Conservation (phyloP, 2,329 filamentous ascomycete genomes). For the Microdochium paspali region DNA sequence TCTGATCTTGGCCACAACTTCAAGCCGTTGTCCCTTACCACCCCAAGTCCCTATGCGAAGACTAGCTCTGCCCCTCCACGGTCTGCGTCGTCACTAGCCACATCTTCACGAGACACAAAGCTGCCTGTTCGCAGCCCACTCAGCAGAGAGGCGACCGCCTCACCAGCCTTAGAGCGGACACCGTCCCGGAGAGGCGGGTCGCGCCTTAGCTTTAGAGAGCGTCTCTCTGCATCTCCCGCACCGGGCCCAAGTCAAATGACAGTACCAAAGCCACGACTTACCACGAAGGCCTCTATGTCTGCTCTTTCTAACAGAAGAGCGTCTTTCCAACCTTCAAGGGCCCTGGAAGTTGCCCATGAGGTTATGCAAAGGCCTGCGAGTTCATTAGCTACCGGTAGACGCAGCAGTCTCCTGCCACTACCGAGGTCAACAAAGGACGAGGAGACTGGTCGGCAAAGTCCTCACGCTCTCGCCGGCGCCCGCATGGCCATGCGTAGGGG, state of each 20-base stretch:
- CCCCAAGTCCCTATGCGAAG: slow-evolving; percentile 47
- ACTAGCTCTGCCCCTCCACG: slow-evolving; percentile 28
- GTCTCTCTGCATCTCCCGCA: slow-evolving; percentile 34
- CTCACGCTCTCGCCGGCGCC: slow-evolving; percentile 35
- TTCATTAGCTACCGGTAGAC: slow-evolving; percentile 41
- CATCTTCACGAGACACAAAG: slow-evolving; percentile 31
- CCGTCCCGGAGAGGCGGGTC: slow-evolving; percentile 33
- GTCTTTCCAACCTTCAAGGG: slow-evolving; percentile 41
- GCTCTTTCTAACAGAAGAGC: slow-evolving; percentile 35
- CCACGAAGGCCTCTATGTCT: slow-evolving; percentile 32
- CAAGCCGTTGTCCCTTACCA: slow-evolving; percentile 51
- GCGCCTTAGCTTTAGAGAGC: slow-evolving; percentile 44
- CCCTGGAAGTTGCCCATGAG: slow-evolving; percentile 16
- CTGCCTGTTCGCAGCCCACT: slow-evolving; percentile 42
- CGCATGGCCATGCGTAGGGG: slow-evolving; percentile 32
- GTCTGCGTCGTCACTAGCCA: slow-evolving; percentile 31
- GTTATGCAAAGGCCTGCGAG: slow-evolving; percentile 39
- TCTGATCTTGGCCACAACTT: slow-evolving; percentile 61
- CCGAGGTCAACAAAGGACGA: slow-evolving; percentile 23
- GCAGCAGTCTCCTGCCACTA: slow-evolving; percentile 45
- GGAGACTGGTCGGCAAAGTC: slow-evolving; percentile 35
- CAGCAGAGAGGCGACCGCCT: slow-evolving; percentile 34
- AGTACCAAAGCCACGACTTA: slow-evolving; percentile 32
- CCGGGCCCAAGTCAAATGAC: slow-evolving; percentile 34
- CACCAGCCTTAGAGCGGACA: slow-evolving; percentile 34